Conservation (phyloP, 768 basidiomycete species). For the Cubamyces lactineus region DNA sequence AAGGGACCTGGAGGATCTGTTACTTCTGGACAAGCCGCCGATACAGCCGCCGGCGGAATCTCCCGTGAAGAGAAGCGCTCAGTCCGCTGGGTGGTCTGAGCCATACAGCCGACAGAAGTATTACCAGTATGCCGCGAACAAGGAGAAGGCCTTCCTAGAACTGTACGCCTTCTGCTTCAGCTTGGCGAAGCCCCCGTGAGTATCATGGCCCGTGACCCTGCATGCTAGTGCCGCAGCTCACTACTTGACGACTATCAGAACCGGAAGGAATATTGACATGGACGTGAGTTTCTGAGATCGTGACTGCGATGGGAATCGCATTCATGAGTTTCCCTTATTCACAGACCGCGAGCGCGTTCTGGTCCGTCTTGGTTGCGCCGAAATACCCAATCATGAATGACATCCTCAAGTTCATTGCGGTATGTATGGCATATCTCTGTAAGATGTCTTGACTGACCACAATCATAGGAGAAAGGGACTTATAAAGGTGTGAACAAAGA, state of each 20-base stretch:
- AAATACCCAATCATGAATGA: slow-evolving; percentile 69
- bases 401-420: slow-evolving; percentile 67
- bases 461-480: slow-evolving; percentile 45
- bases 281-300: slow-evolving; percentile 53
- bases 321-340: neutral
- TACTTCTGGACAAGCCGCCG: slow-evolving; percentile 52
- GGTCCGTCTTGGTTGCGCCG: slow-evolving; percentile 74
- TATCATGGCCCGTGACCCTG: slow-evolving; percentile 19
- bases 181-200: slow-evolving; percentile 74
- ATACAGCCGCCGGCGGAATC: slow-evolving; percentile 27
- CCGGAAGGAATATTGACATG: slow-evolving; percentile 79
- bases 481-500: slow-evolving; percentile 86
- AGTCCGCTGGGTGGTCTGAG: slow-evolving; percentile 45
- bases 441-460: neutral
- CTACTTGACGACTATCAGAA: slow-evolving; percentile 42
- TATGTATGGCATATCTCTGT: slow-evolving; percentile 35
- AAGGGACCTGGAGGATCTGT: slow-evolving; percentile 64
- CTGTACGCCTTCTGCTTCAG: slow-evolving; percentile 74
- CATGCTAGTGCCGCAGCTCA: no score
- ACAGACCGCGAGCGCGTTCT: slow-evolving; percentile 72
- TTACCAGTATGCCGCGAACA: slow-evolving; percentile 50
- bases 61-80: slow-evolving; percentile 38
- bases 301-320: neutral
- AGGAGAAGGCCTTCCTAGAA: slow-evolving; percentile 57
- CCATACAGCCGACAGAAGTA: slow-evolving; percentile 61